Base-by-base conservation (phyloP, 352 stramenopile genomes). In the Phytophthora foliorum region DNA sequence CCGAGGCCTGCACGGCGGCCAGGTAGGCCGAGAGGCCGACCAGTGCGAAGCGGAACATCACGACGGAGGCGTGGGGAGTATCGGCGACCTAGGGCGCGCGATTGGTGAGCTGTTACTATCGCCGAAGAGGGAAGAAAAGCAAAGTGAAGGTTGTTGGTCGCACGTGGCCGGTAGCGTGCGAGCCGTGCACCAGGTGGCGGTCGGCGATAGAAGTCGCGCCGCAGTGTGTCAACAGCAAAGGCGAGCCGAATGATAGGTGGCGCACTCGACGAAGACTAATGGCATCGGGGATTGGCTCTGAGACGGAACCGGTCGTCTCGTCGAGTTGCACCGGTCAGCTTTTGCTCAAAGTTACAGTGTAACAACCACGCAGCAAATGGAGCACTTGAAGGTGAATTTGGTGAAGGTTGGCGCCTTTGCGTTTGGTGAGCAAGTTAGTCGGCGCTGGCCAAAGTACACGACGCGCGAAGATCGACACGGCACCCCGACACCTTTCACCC, bases 111-210 rank as follows among this genome's bases (percentile, higher is more conserved):
- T 74, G 53, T 39, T 61, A 57, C 31, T 70, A 34, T 61, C 29
- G 14, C 25, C 49, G 34, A 11, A 63, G 51, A 63, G 32, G 46
- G 46, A 69, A 58, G 61, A 71, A 67, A 71, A 71, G 54, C 54
- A 66, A 67, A 74, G 67, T 74, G 67, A 61, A 31, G n/a, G 65
- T 63, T 68, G 53, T 65, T 65, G 52, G 56, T 69, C 66, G 66
- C 29, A 25, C 11, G 25, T 60, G 48, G 22, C 32, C n/a, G 22
- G 34, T 22, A 34, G 32, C 42, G 57, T 63, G 64, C 58, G 41
- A n/a, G n/a, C 9, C 17, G 29, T 63, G 50, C 44, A 44, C 64
- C 64, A 72, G 54, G 65, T 68, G 65, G 65, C 14, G 57, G 19
- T 13, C 14, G 22, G 4, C 45, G 45, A 60, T 72, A 65, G 53